phyloP scores from a whole-genome alignment of 2,329 filamentous ascomycete genomes.

The Rutstroemia sp. region DNA sequence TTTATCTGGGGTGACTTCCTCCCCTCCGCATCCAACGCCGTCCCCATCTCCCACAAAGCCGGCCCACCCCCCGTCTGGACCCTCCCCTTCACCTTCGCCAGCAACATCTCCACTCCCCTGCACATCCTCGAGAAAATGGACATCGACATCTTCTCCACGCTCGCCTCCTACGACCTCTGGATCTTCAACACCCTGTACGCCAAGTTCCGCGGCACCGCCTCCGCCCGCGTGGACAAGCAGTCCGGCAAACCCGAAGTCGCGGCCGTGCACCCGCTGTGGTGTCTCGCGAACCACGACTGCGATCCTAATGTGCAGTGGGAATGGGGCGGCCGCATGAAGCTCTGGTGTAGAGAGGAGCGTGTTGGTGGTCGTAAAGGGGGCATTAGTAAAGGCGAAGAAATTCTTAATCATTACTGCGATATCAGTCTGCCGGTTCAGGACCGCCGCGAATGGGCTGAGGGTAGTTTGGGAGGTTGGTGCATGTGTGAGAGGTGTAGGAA shows the following conservation, averaged over 20 bases:
- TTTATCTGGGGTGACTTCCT: constrained; percentile 66
- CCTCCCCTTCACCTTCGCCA: constrained; percentile 70
- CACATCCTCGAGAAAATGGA: constrained; percentile 82
- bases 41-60: constrained; percentile 45
- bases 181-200: constrained; percentile 86
- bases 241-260: constrained; percentile 85
- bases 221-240: constrained; percentile 67
- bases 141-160: constrained; percentile 60
- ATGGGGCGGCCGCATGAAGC: constrained; percentile 73
- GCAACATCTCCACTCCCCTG: constrained; percentile 66
- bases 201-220: constrained; percentile 90
- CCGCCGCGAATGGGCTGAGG: constrained; percentile 80
- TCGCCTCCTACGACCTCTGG: constrained; percentile 63
- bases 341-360: constrained; percentile 54
- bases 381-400: constrained; percentile 72
- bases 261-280: constrained; percentile 93
- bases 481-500: constrained; percentile 75
- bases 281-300: constrained; percentile 92
- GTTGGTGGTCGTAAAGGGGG: constrained; percentile 49
- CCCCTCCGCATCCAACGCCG: constrained; percentile 43
- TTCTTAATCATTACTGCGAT: constrained; percentile 93
- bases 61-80: constrained; percentile 56
- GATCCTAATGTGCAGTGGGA: constrained; percentile 94
- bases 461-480: constrained; percentile 82
- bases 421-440: constrained; percentile 68